phyloP scores from a whole-genome alignment of 176 grass and related monocot genomes.

The Aegilops longissima region DNA sequence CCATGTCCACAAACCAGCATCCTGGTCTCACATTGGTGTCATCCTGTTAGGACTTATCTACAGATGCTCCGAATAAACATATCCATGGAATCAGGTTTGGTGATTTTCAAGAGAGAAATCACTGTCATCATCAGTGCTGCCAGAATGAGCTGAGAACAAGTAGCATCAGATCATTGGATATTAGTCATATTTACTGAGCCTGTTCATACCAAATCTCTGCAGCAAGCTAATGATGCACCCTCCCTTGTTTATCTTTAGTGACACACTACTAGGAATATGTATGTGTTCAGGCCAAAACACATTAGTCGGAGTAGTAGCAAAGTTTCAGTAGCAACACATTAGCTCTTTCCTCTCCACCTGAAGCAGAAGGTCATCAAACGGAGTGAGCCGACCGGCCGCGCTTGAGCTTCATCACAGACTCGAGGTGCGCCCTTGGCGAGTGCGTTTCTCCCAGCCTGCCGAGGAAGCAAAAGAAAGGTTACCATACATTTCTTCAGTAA shows the following conservation, averaged over 20 bases:
- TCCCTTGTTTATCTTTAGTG: too few relatives aligned
- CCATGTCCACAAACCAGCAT: neutral
- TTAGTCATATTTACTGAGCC: too few relatives aligned
- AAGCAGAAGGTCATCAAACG: constrained; percentile 37
- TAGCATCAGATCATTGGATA: neutral
- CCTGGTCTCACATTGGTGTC: neutral
- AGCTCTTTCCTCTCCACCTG: neutral
- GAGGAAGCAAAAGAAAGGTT: neutral
- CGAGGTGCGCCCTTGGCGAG: constrained; percentile 43
- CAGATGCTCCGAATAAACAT: neutral
- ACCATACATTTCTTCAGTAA: neutral
- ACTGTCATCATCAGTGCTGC: neutral
- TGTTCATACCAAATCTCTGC: neutral
- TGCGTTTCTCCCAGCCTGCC: constrained; percentile 55
- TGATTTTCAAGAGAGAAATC: neutral
- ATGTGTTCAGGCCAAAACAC: neutral
- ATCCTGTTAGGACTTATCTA: neutral
- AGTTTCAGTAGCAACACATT: neutral
- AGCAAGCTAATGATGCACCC: too few relatives aligned
- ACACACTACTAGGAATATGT: too few relatives aligned
- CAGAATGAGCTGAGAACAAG: neutral
- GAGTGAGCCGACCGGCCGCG: constrained; percentile 44
- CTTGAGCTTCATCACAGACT: constrained; percentile 66
- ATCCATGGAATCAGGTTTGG: too few relatives aligned
- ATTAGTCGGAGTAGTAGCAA: neutral